Conservation (phyloP, 1,139 yeast genomes). For the Suhomyces bribrorum region DNA sequence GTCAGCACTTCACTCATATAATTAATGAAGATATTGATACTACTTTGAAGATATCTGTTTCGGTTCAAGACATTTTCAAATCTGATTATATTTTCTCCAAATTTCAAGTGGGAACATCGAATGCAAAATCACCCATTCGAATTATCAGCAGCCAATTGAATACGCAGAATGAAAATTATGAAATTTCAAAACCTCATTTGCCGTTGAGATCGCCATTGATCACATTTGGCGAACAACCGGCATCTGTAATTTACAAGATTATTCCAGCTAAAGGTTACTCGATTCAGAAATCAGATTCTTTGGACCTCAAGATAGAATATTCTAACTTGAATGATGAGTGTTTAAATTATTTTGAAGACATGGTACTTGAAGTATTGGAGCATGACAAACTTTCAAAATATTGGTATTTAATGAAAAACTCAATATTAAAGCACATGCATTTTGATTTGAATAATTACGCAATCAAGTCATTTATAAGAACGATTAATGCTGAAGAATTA, state of each 20-base stretch:
- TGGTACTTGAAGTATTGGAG: conserved; percentile 11
- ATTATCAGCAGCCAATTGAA: conserved; percentile 46
- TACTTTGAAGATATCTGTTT: conserved; percentile 60
- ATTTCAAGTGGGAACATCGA: conserved; percentile 65
- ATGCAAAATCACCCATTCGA: conserved; percentile 54
- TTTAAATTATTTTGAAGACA: conserved; percentile 16
- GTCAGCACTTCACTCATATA: conserved; percentile 23
- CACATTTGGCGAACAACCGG: conserved; percentile 72
- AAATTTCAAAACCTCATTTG: conserved; percentile 26
- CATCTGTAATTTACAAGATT: conserved; percentile 59
- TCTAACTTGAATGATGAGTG: conserved; percentile 50
- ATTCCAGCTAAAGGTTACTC: conserved; percentile 22
- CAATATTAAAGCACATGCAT: conserved; percentile 25
- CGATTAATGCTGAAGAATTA: conserved; percentile 23
- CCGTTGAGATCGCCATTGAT: conserved; percentile 33
- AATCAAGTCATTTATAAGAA: conserved; percentile 26
- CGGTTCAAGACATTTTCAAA: conserved; percentile 76
- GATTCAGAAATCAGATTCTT: conserved; percentile 32
- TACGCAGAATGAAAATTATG: conserved; percentile 38
- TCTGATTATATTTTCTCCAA: conserved; percentile 58
- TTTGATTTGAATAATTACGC: conserved; percentile 45
- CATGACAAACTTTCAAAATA: conserved; percentile 17
- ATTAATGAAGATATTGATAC: conserved; percentile 45
- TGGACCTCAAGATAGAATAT: conserved; percentile 47
- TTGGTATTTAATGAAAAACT: conserved; percentile 29